Evolutionary conservation across 2,329 filamentous ascomycete species (phyloP).

Genomic region (Aspergillus awamori): DNA sequence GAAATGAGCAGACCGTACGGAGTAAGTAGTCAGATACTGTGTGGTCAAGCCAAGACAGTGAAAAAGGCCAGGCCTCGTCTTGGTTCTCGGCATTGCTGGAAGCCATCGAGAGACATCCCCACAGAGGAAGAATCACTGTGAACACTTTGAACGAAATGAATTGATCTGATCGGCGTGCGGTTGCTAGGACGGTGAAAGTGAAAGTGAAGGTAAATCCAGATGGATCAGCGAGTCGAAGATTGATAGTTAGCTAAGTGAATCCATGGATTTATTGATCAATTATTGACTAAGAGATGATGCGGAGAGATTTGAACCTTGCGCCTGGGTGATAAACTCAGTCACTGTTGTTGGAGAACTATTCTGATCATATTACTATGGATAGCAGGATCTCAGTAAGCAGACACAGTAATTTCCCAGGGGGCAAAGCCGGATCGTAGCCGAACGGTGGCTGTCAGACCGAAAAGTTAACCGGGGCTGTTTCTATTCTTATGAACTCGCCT

Average conservation of each 20-base stretch:
- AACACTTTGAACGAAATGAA: not conserved
- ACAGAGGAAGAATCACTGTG: not conserved
- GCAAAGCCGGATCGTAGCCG: not conserved
- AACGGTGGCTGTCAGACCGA: not conserved
- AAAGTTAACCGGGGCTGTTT: not conserved
- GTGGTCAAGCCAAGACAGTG: not conserved
- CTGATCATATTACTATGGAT: too few species aligned
- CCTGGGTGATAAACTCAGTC: not conserved
- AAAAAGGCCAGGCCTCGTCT: not conserved
- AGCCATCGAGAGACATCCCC: not conserved
- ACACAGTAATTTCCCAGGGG: not conserved
- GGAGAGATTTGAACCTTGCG: not conserved
- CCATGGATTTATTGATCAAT: slow-evolving; percentile 9
- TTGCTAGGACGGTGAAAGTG: not conserved
- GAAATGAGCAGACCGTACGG: not conserved
- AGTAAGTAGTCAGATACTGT: too few species aligned
- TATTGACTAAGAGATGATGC: not conserved
- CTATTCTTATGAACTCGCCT: slow-evolving; percentile 1
- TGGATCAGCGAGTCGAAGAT: not conserved
- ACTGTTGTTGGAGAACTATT: too few species aligned
- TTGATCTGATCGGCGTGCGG: not conserved
- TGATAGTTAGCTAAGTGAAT: not conserved
- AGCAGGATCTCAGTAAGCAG: not conserved
- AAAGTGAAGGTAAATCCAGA: not conserved
- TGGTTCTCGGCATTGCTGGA: not conserved